Conservation (phyloP, 108 stramenopile genomes). For the Nannochloropsis salina region DNA sequence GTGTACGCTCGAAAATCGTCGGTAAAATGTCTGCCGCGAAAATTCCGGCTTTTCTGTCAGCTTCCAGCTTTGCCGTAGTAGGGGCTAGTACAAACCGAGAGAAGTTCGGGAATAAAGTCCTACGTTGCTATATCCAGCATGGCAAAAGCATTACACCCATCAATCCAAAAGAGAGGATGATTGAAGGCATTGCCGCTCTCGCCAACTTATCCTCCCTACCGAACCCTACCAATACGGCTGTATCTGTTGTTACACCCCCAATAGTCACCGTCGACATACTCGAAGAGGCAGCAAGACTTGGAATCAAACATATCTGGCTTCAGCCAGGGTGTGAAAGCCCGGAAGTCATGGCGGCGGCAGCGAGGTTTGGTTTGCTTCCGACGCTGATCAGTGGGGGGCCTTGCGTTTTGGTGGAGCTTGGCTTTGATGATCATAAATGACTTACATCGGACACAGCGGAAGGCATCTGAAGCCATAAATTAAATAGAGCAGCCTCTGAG, state of each 20-base stretch:
- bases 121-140: background rate
- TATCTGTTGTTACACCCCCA: conserved; percentile 8
- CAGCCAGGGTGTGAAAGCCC: conserved; percentile 37
- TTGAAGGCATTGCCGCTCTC: background rate
- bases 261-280: conserved; percentile 32
- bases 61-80: background rate
- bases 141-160: background rate
- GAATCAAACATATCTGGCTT: conserved; percentile 33
- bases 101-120: conserved; percentile 11
- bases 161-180: background rate
- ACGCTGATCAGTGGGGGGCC: conserved; percentile 37
- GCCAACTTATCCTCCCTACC: background rate
- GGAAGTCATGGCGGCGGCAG: conserved; percentile 22
- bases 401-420: conserved; percentile 43
- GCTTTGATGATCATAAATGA: conserved; percentile 22
- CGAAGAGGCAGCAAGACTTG: conserved; percentile 32
- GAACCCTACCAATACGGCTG: background rate
- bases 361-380: conserved; percentile 26
- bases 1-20: too few species aligned
- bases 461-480: too few species aligned
- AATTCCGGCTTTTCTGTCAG: conserved; percentile 1
- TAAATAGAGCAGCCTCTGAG: too few species aligned
- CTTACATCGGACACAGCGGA: too few species aligned
- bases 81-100: conserved; percentile 1
- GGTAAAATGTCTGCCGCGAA: background rate